Percentiles rank a stretch among this genome's conserved stretches.
Conservation (phyloP, 1,284 basidiomycete species). For the Cystobasidium slooffiae region DNA sequence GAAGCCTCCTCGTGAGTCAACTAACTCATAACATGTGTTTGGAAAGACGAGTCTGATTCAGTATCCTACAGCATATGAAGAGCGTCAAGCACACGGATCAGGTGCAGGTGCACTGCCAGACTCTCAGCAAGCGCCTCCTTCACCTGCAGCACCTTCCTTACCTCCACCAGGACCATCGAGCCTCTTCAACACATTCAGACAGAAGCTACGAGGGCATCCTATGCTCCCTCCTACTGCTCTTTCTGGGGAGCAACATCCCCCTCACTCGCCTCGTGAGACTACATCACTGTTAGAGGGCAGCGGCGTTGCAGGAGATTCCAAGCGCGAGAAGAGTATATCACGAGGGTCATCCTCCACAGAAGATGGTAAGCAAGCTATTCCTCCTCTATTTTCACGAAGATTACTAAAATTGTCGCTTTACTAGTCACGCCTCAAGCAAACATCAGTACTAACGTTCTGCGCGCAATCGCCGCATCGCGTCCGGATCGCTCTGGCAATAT, state of each 20-base stretch:
- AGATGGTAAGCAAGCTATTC: neutral
- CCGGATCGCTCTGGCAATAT: conserved; percentile 56
- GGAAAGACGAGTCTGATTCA: neutral
- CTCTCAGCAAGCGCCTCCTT: neutral
- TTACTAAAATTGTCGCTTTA: neutral
- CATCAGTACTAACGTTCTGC: conserved; percentile 56
- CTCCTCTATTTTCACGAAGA: neutral
- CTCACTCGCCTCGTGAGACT: neutral
- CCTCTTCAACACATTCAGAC: conserved; percentile 37
- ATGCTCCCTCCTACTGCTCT: conserved; percentile 9
- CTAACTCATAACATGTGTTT: neutral
- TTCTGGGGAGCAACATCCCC: neutral
- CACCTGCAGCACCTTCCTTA: neutral
- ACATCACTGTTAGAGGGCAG: neutral
- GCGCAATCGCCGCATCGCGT: conserved; percentile 56
- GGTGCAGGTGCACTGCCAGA: neutral
- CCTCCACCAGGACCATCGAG: conserved; percentile 1
- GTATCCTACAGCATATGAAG: conserved; percentile 14
- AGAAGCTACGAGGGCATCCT: conserved; percentile 31
- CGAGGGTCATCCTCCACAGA: neutral
- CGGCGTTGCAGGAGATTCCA: too few species aligned
- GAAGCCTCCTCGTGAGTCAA: conserved; percentile 28
- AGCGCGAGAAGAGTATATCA: neutral
- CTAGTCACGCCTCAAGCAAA: conserved; percentile 55
- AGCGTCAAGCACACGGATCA: neutral